Evolutionary conservation across 495 filamentous ascomycete genomes (phyloP), one percentile per base, ranked within the genome.

Genomic region (Penicillium steckii): DNA sequence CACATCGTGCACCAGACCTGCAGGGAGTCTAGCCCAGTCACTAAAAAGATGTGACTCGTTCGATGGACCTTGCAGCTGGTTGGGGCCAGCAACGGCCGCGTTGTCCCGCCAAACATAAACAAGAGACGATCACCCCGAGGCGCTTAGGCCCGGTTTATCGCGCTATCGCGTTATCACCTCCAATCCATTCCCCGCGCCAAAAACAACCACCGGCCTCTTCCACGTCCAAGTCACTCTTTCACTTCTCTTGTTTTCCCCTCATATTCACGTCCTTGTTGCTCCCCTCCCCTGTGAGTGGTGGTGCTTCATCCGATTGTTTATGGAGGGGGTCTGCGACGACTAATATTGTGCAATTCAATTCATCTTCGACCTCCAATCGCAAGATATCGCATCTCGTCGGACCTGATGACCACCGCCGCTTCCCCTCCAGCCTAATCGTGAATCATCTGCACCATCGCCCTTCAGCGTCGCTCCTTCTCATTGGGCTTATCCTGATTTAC

Each of bases 131-230:
- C 40, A 23, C 32, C 47, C 43, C 21, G 5, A 30, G 53, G 50
- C 62, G 59, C 62, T 57, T 62, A 60, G 46, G 38, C 57, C 50
- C 61, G 12, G 48, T 56, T n/a, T 64, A 65, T 65, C 62, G 59
- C 52, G 56, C 60, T 65, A 62, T 65, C 62, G 60, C 46, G 47
- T 26, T 56, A 65, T 62, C 59, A 50, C 53, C 4, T 35, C 4
- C 32, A 13, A 46, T 56, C 47, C 50, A 15, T 18, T 41, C 38
- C 62, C 59, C 53, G 48, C 58, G 43, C 57, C 60, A 63, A 60
- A n/a, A 63, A 66, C 60, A 63, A 57, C 48, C 56, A 44, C 46
- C 51, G n/a, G n/a, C n/a, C n/a, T n/a, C n/a, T n/a, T n/a, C n/a
- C n/a, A n/a, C n/a, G n/a, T n/a, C n/a, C n/a, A n/a, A n/a, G n/a